phyloP scores from a whole-genome alignment of 140 eudicot species.

The Stevia rebaudiana region DNA sequence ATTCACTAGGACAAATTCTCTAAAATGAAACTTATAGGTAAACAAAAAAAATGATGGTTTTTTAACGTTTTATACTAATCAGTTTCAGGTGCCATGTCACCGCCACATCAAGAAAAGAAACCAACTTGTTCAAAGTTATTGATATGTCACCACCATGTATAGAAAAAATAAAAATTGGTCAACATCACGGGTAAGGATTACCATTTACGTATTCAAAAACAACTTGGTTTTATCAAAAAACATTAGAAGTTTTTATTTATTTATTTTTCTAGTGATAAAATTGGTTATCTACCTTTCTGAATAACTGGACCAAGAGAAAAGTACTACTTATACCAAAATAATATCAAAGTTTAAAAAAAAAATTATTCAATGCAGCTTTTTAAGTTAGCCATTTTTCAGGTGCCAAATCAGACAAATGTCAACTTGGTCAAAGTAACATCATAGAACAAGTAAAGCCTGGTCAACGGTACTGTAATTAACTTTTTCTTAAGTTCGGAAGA shows the following conservation, averaged over 20 bases:
- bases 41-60: not conserved
- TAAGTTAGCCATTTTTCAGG: not conserved
- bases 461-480: not conserved
- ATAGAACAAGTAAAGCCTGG: not conserved
- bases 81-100: not conserved
- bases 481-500: not conserved
- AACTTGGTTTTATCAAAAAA: not conserved
- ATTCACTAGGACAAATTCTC: not conserved
- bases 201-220: not conserved
- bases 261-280: not conserved
- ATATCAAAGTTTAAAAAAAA: not conserved
- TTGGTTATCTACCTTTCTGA: not conserved
- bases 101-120: constrained; percentile 1
- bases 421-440: not conserved
- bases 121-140: not conserved
- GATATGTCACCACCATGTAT: not conserved
- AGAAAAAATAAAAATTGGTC: not conserved
- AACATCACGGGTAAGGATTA: constrained; percentile 3
- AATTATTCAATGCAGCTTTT: not conserved
- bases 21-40: not conserved
- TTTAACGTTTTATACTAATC: not conserved
- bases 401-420: constrained; percentile 3
- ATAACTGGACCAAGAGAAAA: not conserved
- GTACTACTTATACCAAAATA: not conserved
- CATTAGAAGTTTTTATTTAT: no score